These are phyloP conservation scores for Metschnikowia kofuensis DNA, from an alignment of 805 yeast genomes.

Conservation along the genomic window DNA sequence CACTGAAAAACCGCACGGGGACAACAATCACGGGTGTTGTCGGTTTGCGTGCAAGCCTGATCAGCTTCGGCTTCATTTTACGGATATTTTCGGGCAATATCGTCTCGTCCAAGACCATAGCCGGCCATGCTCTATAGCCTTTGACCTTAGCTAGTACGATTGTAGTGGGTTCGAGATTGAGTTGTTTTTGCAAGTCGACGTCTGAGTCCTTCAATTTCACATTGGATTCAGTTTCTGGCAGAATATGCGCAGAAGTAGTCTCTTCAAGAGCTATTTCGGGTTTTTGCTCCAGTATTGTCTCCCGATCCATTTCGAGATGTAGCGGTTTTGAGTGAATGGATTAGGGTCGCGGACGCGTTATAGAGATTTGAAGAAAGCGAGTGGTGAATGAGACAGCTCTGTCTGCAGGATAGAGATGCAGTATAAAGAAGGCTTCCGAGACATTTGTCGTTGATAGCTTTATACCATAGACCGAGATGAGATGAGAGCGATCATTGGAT, in stretches of 20 bases:
- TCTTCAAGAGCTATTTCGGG: neutral
- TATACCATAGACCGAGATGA: too few relatives aligned
- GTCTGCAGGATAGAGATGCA: too few relatives aligned
- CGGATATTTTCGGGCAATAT: slow-evolving; percentile 57
- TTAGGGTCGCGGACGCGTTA: neutral
- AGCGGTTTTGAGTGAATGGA: neutral
- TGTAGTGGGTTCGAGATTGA: slow-evolving; percentile 16
- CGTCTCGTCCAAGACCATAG: slow-evolving; percentile 64
- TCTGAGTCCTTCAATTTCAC: neutral
- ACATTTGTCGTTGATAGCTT: too few relatives aligned
- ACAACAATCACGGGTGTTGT: slow-evolving; percentile 15
- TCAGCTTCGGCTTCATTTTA: slow-evolving; percentile 48
- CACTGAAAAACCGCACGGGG: slow-evolving; percentile 69
- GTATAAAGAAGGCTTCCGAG: too few relatives aligned
- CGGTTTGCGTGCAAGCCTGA: slow-evolving; percentile 22
- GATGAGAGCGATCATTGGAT: too few relatives aligned
- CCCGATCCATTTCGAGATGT: neutral
- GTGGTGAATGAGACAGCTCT: neutral
- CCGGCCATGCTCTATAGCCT: slow-evolving; percentile 92
- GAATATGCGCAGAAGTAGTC: neutral
- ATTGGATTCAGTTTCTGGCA: neutral
- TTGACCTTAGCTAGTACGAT: slow-evolving; percentile 71
- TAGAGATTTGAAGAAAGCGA: neutral
- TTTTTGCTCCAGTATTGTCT: neutral
- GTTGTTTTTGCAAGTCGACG: slow-evolving; percentile 11